A percentile compares a stretch with the other conserved stretches of the same genome.
Evolutionary conservation across 306 rosid genomes (phyloP).

Genomic region (Leucaena leucocephala): DNA sequence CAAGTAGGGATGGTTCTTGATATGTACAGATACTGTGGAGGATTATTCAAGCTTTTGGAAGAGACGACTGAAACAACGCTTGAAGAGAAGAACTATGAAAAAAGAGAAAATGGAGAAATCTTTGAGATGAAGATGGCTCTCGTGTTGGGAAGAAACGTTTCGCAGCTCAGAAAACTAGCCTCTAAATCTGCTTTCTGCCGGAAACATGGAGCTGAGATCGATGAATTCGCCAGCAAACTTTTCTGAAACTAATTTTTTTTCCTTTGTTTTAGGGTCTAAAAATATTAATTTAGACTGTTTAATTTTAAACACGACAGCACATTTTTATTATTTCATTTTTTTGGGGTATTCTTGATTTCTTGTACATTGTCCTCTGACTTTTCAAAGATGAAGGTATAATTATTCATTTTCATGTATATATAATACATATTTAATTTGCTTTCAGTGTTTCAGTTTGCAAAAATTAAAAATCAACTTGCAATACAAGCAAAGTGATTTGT

Average conservation of each 20-base stretch:
- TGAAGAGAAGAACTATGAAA: conserved; percentile 51
- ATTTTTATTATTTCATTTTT: neutral
- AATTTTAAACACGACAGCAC: too few relatives aligned
- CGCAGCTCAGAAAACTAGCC: conserved; percentile 55
- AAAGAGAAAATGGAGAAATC: conserved; percentile 59
- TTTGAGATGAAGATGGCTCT: conserved; percentile 64
- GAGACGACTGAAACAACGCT: conserved; percentile 47
- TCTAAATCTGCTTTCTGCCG: conserved; percentile 53
- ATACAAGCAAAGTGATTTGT: neutral
- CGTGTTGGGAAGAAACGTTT: conserved; percentile 64
- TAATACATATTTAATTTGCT: neutral
- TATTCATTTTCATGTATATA: neutral
- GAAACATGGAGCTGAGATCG: conserved; percentile 37
- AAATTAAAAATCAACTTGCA: neutral
- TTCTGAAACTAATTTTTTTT: neutral
- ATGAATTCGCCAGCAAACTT: conserved; percentile 63
- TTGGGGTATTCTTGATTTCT: neutral
- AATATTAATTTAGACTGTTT: neutral
- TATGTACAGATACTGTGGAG: conserved; percentile 65
- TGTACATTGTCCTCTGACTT: neutral
- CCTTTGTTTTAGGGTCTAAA: neutral
- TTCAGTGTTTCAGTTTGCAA: neutral
- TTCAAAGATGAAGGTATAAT: neutral
- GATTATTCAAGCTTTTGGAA: conserved; percentile 53
- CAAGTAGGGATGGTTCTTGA: conserved; percentile 76